Conservation (phyloP, 257 asterid genomes). For the Datura wrightii region DNA sequence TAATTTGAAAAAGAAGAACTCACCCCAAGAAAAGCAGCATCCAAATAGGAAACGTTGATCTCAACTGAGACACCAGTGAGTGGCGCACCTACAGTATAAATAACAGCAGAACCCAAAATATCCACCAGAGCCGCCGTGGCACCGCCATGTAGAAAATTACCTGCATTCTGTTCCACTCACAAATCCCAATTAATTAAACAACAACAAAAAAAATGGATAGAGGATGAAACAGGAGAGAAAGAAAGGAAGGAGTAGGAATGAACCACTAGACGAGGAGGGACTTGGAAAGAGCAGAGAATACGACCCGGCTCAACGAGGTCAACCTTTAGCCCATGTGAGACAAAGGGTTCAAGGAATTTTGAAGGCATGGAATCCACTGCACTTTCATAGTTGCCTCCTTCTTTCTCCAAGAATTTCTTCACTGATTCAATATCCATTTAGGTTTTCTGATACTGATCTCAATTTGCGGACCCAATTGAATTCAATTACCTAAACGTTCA, state of each 20-base stretch:
- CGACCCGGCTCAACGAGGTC: constrained; percentile 73
- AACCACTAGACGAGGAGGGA: constrained; percentile 82
- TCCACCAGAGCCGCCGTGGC: constrained; percentile 83
- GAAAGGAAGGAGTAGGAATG: constrained; percentile 22
- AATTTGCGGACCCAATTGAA: neutral
- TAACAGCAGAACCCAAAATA: constrained; percentile 65
- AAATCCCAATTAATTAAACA: constrained; percentile 19
- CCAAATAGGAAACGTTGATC: constrained; percentile 70
- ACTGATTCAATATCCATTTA: constrained; percentile 61
- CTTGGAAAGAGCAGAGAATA: constrained; percentile 65
- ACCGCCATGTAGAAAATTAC: constrained; percentile 76
- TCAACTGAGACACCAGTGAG: constrained; percentile 74
- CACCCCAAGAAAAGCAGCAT: constrained; percentile 70
- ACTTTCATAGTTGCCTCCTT: constrained; percentile 47
- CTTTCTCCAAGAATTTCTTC: constrained; percentile 60
- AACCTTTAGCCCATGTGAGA: constrained; percentile 68
- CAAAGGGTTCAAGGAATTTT: constrained; percentile 65
- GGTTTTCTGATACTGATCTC: neutral
- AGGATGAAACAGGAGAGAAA: neutral
- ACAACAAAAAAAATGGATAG: neutral
- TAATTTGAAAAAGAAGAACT: constrained; percentile 29
- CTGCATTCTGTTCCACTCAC: constrained; percentile 52
- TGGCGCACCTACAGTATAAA: constrained; percentile 60
- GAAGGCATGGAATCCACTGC: constrained; percentile 63
- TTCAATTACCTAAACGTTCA: no score